Evolutionary conservation across 768 basidiomycete species (phyloP).

Genomic region (Kwoniella dendrophila): DNA sequence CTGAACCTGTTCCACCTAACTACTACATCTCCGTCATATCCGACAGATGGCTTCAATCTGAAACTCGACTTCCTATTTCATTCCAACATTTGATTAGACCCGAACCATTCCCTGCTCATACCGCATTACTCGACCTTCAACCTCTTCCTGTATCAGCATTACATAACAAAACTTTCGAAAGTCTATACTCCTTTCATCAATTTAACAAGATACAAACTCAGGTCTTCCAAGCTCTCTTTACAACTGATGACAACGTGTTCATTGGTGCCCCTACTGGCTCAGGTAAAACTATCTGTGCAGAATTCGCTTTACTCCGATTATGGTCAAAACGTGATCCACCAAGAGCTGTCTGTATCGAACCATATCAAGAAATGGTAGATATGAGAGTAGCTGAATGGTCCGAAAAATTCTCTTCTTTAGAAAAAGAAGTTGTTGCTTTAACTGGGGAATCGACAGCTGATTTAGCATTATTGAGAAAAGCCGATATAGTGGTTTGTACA

Average conservation of each 20-base stretch:
- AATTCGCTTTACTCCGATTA: constrained; percentile 89
- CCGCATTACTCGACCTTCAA: constrained; percentile 89
- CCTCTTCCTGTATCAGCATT: constrained; percentile 84
- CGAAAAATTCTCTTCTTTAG: constrained; percentile 74
- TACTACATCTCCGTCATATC: constrained; percentile 95
- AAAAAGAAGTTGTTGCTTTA: constrained; percentile 89
- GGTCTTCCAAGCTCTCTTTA: constrained; percentile 97
- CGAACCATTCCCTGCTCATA: constrained; percentile 91
- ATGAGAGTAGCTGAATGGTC: constrained; percentile 85
- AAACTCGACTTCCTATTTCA: constrained; percentile 90
- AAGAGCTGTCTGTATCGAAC: constrained; percentile 91
- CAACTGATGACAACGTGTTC: constrained; percentile 93
- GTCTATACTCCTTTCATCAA: constrained; percentile 77
- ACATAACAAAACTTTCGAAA: constrained; percentile 90
- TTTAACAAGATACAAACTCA: constrained; percentile 99
- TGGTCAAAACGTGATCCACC: constrained; percentile 85
- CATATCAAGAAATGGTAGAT: constrained; percentile 97
- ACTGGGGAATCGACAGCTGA: constrained; percentile 95
- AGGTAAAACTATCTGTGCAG: constrained; percentile 96
- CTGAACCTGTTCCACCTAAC: constrained; percentile 95
- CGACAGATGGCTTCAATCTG: constrained; percentile 92
- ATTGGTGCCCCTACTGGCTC: constrained; percentile 95
- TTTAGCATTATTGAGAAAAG: constrained; percentile 84
- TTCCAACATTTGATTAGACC: constrained; percentile 98
- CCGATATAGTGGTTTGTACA: constrained; percentile 89